Evolutionary conservation across 1,284 basidiomycete species (phyloP), one percentile per base, ranked within the genome.

Genomic region (Cryptococcus deneoformans): DNA sequence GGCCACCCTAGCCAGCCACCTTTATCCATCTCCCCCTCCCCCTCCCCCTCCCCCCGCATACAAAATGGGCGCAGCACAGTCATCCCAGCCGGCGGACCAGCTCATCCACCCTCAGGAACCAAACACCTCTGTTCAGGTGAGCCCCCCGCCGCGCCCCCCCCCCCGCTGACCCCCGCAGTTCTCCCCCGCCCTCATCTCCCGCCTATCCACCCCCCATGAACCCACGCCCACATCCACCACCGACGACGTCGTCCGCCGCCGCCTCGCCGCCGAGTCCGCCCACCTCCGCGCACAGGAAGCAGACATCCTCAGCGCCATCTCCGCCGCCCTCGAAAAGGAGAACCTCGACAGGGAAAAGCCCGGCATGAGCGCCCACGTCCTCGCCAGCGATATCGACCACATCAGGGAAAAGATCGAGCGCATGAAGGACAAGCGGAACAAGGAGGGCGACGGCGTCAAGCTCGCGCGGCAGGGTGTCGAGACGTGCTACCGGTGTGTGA

Each of bases 271-370:
- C 35, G 77, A 78, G 62, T 65, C 71, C 3, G 74, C 70, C 16
- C 71, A 72, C 46, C 64, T 78, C 39, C 63, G 76, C 24, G 45
- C 66, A 29, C 70, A 77, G 63, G 77, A 78, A 63, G 67, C 70
- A 8, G 71, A 74, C 58, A 78, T 78, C 57, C 63, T 78, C 49
- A 51, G 57, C 14, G 64, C 63, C 40, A 78, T 78, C 62, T 70
- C 67, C 1, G 65, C 70, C 0, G 77, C 76, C 36, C 63, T 78
- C 38, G 77, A 78, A 59, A 78, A 78, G 68, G 77, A 78, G 64
- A 78, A 78, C 65, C 58, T 78, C 52, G 73, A 77, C 63, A 72
- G 69, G 60, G 75, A 78, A 53, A 75, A 76, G 61, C 71, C 76
- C 0, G 75, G 76, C 8, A 71, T 77, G 70, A 68, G 62, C 53